phyloP scores from a whole-genome alignment of 352 stramenopile species.

The Phytophthora meadii region DNA sequence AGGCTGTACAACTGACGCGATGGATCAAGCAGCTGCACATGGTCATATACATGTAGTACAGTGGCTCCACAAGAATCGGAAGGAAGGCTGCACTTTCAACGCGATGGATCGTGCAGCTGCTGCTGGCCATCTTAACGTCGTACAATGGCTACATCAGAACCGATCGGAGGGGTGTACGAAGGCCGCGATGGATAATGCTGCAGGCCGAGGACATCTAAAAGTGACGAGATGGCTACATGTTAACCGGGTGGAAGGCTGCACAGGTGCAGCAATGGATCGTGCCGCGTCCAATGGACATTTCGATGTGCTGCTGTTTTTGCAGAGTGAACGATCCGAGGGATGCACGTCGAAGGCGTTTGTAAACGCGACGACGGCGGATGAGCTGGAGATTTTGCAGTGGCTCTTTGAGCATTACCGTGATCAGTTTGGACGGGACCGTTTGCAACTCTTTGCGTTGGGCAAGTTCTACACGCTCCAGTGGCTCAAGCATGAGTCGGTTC shows the following conservation, averaged over 20 bases:
- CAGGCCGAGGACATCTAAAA: conserved; percentile 32
- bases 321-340: conserved; percentile 27
- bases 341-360: conserved; percentile 44
- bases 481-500: conserved; percentile 40
- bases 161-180: conserved; percentile 36
- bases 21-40: conserved; percentile 39
- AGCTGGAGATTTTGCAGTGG: conserved; percentile 50
- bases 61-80: conserved; percentile 41
- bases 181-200: conserved; percentile 37
- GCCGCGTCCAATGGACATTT: conserved; percentile 45
- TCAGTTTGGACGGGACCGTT: conserved; percentile 39
- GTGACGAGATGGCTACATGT: conserved; percentile 41
- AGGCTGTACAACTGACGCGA: conserved; percentile 36
- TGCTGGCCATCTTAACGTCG: conserved; percentile 32
- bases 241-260: conserved; percentile 41
- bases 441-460: conserved; percentile 42
- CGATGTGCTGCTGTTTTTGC: conserved; percentile 47
- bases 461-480: conserved; percentile 51
- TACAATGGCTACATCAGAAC: conserved; percentile 38
- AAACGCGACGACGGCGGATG: conserved; percentile 38
- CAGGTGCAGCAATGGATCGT: conserved; percentile 39
- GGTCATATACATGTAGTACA: conserved; percentile 38
- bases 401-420: conserved; percentile 40
- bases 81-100: conserved; percentile 39
- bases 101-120: conserved; percentile 40